Evolutionary conservation across 1,284 basidiomycete species (phyloP), one percentile per base, ranked within the genome.

Genomic region (Xerocomus nothofagi): DNA sequence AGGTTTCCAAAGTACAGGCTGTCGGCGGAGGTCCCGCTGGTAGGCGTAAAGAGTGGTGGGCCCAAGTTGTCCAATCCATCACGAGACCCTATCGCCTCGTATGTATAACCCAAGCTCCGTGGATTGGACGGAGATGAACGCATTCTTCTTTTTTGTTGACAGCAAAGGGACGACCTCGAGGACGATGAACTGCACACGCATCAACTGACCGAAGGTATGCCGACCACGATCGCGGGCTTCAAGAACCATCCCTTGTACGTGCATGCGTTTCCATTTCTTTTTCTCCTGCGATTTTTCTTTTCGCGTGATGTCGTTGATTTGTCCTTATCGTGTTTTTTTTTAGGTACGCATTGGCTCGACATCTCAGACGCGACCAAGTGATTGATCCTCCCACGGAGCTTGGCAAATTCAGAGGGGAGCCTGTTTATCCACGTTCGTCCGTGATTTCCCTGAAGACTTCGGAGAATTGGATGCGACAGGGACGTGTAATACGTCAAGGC

Each of bases 401-500:
- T 31, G 96, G 95, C 24, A 88, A 89, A 57, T 98, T 99, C 73
- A 84, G 90, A 57, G 96, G 94, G 44, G 92, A 95, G 65, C 75
- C 91, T 11, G 96, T 99, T n/a, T 99, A 91, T 67, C 79, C 91
- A 33, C 87, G 95, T 26, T 81, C 82, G 2, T 81, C 88, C 44
- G 91, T 99, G 6, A 75, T 95, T 17, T 71, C 81, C 4, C 80
- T 98, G 49, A 96, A 95, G 67, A 90, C 91, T 2, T 82, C 91
- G 17, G 95, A 98, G 66, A 95, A 91, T 62, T 99, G 95, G 93
- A 88, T 96, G 84, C 84, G 95, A 11, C 82, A 82, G 39, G 93
- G 97, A 0, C 79, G 93, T 24, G 74, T 75, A 44, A 75, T 98
- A 51, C 82, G 80, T 58, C 76, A 81, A 49, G 86, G 87, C 9